phyloP scores from a whole-genome alignment of 768 basidiomycete species.

The Nevesoporus exiguus region DNA sequence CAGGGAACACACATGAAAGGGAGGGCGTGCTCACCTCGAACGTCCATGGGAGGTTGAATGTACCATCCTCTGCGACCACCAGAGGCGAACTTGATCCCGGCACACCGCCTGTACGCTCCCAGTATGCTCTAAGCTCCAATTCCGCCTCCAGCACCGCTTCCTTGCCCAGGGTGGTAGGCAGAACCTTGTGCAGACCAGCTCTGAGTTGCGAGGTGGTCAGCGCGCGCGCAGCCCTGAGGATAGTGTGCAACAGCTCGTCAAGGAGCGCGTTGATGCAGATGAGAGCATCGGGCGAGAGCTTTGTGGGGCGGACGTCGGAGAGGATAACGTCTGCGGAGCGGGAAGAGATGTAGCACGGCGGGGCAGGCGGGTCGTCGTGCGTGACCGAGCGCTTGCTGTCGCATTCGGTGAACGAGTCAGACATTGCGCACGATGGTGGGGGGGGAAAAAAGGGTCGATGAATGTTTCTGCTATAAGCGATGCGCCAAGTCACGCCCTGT shows the following conservation, averaged over 20 bases:
- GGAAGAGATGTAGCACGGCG: slow-evolving; percentile 75
- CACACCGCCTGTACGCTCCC: slow-evolving; percentile 61
- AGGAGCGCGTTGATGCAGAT: slow-evolving; percentile 73
- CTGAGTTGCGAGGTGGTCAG: slow-evolving; percentile 73
- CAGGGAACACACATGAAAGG: neutral
- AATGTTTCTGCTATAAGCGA: slow-evolving; percentile 16
- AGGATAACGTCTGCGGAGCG: slow-evolving; percentile 89
- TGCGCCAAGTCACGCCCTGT: slow-evolving; percentile 9
- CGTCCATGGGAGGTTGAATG: slow-evolving; percentile 69
- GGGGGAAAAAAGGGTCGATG: slow-evolving; percentile 11
- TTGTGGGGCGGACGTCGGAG: slow-evolving; percentile 90
- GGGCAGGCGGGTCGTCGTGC: slow-evolving; percentile 25
- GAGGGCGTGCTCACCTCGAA: slow-evolving; percentile 54
- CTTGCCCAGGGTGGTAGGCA: slow-evolving; percentile 83
- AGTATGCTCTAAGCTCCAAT: slow-evolving; percentile 86
- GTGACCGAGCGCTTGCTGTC: slow-evolving; percentile 12
- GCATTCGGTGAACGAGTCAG: slow-evolving; percentile 42
- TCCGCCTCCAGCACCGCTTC: slow-evolving; percentile 92
- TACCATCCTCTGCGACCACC: slow-evolving; percentile 45
- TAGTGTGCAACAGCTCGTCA: slow-evolving; percentile 78
- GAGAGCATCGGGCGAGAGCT: slow-evolving; percentile 76
- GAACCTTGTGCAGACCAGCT: slow-evolving; percentile 61
- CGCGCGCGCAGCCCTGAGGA: slow-evolving; percentile 64
- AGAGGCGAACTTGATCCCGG: slow-evolving; percentile 26
- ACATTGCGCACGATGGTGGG: slow-evolving; percentile 36